These are phyloP conservation scores for Cercospora citrullina DNA, from an alignment of 2,329 filamentous ascomycete genomes.

Conservation along the genomic window DNA sequence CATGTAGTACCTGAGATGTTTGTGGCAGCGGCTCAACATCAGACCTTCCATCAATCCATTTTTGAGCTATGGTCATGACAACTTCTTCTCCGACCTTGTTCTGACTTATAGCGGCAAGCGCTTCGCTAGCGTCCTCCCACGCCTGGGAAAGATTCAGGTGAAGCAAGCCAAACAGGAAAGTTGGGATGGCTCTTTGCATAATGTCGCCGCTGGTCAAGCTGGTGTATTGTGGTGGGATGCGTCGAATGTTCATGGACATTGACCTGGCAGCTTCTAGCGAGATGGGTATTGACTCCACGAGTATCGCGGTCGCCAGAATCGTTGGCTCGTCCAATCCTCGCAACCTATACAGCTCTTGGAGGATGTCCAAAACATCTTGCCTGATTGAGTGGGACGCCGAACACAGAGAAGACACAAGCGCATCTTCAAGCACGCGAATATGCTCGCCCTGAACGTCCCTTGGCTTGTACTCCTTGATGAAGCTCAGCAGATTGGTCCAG, in stretches of 20 bases:
- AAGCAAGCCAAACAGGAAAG: conserved; percentile 85
- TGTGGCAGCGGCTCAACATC: conserved; percentile 18
- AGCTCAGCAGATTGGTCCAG: conserved; percentile 33
- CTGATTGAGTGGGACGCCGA: conserved; percentile 74
- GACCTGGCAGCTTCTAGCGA: conserved; percentile 72
- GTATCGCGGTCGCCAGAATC: conserved; percentile 65
- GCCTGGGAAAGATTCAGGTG: conserved; percentile 81
- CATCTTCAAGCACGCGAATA: conserved; percentile 61
- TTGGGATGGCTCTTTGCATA: conserved; percentile 70
- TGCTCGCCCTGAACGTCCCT: conserved; percentile 41
- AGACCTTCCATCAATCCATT: conserved; percentile 66
- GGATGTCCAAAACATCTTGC: conserved; percentile 68
- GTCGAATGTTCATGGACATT: conserved; percentile 82
- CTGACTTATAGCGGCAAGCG: conserved; percentile 72
- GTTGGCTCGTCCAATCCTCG: conserved; percentile 54
- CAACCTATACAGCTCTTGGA: conserved; percentile 60
- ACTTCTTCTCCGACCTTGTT: conserved; percentile 69
- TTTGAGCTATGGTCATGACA: conserved; percentile 70
- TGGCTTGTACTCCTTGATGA: conserved; percentile 21
- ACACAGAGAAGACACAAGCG: conserved; percentile 71
- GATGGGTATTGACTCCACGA: conserved; percentile 78
- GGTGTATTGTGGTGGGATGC: conserved; percentile 66
- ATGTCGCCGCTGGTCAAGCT: conserved; percentile 60
- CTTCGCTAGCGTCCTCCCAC: conserved; percentile 79
- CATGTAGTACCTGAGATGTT: conserved; percentile 18